A percentile compares a stretch with the other conserved stretches of the same genome.
Evolutionary conservation across 306 rosid genomes (phyloP).

Genomic region (Citrullus amarus): DNA sequence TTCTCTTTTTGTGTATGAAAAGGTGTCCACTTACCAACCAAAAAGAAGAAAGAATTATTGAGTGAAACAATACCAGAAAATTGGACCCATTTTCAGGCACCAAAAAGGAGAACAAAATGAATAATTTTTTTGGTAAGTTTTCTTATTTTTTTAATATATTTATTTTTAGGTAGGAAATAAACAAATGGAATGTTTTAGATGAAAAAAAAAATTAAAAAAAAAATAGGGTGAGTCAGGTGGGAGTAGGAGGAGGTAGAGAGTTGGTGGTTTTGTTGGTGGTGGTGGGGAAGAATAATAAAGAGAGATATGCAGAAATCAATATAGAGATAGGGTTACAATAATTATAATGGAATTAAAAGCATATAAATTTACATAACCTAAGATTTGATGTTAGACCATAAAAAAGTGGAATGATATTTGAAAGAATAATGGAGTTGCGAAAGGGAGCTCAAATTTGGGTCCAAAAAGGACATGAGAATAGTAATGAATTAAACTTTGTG

Average conservation of each 20-base stretch:
- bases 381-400: not conserved
- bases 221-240: constrained; percentile 24
- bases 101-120: constrained; percentile 22
- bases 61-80: constrained; percentile 21
- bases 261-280: constrained; percentile 27
- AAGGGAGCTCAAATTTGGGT: not conserved
- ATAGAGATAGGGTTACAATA: no score
- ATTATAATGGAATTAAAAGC: no score
- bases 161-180: constrained; percentile 25
- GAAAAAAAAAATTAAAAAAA: constrained; percentile 14
- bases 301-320: no score
- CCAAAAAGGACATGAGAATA: not conserved
- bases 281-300: constrained; percentile 20
- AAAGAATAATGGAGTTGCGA: not conserved
- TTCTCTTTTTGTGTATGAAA: constrained; percentile 25
- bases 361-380: not conserved
- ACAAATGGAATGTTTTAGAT: constrained; percentile 11
- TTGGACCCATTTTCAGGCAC: constrained; percentile 46
- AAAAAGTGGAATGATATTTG: not conserved
- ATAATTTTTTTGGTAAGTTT: not conserved
- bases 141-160: not conserved
- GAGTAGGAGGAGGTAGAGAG: constrained; percentile 37
- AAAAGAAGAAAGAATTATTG: constrained; percentile 36
- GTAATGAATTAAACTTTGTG: not conserved
- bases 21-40: constrained; percentile 30